Percentiles rank a stretch among this genome's conserved stretches.
phyloP scores from a whole-genome alignment of 768 basidiomycete genomes.

The Boletus edulis region DNA sequence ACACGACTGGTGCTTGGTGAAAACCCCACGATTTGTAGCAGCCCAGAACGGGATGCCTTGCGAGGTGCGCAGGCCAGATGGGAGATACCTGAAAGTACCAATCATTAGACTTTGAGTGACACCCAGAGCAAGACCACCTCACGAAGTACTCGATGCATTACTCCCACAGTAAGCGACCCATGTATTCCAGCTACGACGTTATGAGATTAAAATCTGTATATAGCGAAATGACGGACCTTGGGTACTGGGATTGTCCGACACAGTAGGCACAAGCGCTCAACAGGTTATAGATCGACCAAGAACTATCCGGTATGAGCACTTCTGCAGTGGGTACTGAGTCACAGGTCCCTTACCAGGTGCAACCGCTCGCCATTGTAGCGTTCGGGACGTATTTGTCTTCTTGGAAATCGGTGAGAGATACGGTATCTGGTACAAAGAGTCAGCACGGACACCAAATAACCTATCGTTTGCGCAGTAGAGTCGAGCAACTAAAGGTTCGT shows the following conservation, averaged over 20 bases:
- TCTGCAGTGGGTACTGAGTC: neutral
- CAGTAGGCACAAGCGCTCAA: slow-evolving; percentile 28
- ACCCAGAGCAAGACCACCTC: neutral
- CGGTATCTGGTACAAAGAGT: slow-evolving; percentile 10
- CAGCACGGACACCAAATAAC: neutral
- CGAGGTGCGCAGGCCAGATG: slow-evolving; percentile 8
- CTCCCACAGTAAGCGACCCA: slow-evolving; percentile 19
- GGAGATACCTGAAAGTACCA: slow-evolving; percentile 21
- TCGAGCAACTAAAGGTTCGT: neutral
- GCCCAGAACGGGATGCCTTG: slow-evolving; percentile 25
- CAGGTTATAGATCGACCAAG: slow-evolving; percentile 31
- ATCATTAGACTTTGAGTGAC: neutral
- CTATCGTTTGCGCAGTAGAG: neutral
- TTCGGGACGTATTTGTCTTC: slow-evolving; percentile 21
- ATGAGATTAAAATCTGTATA: slow-evolving; percentile 1
- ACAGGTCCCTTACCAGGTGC: slow-evolving; percentile 22
- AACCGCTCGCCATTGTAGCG: slow-evolving; percentile 11
- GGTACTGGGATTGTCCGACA: slow-evolving; percentile 2
- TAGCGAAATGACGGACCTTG: slow-evolving; percentile 11
- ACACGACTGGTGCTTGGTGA: neutral
- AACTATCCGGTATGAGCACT: slow-evolving; percentile 16
- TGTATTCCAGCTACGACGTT: slow-evolving; percentile 16
- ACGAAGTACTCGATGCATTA: slow-evolving; percentile 19
- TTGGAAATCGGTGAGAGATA: slow-evolving; percentile 13
- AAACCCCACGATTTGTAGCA: slow-evolving; percentile 19